Base-by-base conservation (phyloP, 257 asterid genomes). In the Gardenia jasminoides region DNA sequence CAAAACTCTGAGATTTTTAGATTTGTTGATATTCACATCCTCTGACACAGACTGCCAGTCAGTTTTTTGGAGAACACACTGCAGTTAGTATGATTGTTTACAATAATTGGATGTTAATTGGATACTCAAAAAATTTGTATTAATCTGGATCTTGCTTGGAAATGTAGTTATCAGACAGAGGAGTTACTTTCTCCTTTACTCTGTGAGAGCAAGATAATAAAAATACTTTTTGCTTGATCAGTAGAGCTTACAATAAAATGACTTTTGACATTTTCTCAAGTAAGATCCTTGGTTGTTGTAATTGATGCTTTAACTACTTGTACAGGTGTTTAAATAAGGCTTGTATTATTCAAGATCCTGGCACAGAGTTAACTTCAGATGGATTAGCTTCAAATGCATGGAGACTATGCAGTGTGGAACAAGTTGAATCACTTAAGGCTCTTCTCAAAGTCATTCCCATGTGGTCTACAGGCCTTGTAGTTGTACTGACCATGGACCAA, bases 331-430 rank as follows among this genome's bases (percentile, higher is more conserved):
- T 81, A 4, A 81, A 71, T 54, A 81, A 79, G 54, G 84, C 81
- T 39, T 81, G 84, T 62, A 65, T 81, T 12, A 64, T 81, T 52
- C 64, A 52, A 77, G 84, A 81, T 76, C 78, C 81, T 28, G 44
- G 71, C n/a, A 41, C 43, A 7, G 84, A 81, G 13, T 71, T 81
- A 64, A 71, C 77, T 44, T 72, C 81, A 47, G 81, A 77, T 52
- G 84, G 84, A 62, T 64, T 56, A 36, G 81, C 75, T 70, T 64
- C 78, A 26, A 74, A 81, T 72, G 68, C 67, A 0, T 81, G 84
- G 78, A 77, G 75, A 7, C 81, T 81, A n/a, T 71, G 84, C 81
- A 47, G 50, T 52, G 81, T 81, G 72, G 81, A 77, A 48, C 75
- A 62, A 31, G 76, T 76, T 16, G 81, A 81, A 76, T 48, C 74